Evolutionary conservation across 129 eudicot genomes (phyloP).

Genomic region (Cynara cardunculus): DNA sequence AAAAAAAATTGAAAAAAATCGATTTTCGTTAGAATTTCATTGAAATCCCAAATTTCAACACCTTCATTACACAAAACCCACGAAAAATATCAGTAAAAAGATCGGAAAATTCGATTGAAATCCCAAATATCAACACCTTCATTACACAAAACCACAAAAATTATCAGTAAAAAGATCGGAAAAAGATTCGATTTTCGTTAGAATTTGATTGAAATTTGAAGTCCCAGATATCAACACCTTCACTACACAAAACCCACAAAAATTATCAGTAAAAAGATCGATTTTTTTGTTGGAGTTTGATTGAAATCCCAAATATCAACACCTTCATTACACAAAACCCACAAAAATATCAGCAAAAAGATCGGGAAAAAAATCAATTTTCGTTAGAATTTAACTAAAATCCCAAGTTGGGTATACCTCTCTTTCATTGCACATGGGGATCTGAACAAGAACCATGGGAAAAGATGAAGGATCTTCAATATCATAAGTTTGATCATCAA

Average conservation of each 20-base stretch:
- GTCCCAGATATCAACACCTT: neutral
- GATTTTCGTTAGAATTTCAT: too few species aligned
- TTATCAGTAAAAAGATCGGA: constrained; percentile 19
- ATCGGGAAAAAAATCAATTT: too few species aligned
- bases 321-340: too few species aligned
- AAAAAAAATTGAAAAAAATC: too few species aligned
- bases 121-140: constrained; percentile 40
- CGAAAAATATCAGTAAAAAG: too few species aligned
- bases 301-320: too few species aligned
- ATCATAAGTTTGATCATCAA: constrained; percentile 44
- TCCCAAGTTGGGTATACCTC: constrained; percentile 49
- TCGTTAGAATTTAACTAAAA: neutral
- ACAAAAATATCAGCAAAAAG: neutral
- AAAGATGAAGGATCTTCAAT: constrained; percentile 54
- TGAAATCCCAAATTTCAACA: too few species aligned
- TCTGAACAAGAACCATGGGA: constrained; percentile 97
- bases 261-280: neutral
- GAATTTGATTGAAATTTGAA: neutral
- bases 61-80: too few species aligned
- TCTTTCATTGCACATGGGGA: constrained; percentile 94
- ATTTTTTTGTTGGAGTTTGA: too few species aligned
- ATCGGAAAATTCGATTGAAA: too few species aligned
- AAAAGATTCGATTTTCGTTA: neutral
- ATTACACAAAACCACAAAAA: constrained; percentile 12
- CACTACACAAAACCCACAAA: neutral